Base-by-base conservation (phyloP, 768 basidiomycete genomes). In the Suillus hirtellus region DNA sequence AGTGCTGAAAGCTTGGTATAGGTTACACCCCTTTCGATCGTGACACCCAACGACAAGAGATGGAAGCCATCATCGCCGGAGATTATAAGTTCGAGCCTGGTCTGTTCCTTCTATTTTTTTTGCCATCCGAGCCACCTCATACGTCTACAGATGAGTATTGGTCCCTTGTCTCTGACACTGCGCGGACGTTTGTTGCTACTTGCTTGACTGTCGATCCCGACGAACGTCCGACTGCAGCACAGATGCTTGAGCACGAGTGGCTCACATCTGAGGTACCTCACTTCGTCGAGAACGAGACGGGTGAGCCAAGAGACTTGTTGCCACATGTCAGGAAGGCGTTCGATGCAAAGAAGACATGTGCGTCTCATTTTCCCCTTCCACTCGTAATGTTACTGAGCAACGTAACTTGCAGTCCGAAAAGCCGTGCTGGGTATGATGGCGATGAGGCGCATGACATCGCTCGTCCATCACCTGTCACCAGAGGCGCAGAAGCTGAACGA, bases 11-110 rank as follows among this genome's bases (percentile, higher is more conserved):
- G 65, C 14, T 17, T 56, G 11, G 19, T 24, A 78, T 79, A 70
- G 90, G 93, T 2, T 96, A 99, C 80, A 99, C 97, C 6, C 97
- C 97, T 1, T 99, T 99, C 73, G 96, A 99, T 75, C 88, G 94
- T 31, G 96, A 98, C 63, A 87, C 84, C 2, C 90, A 90, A 70
- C 85, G 86, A 70, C 86, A 88, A 66, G 96, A 99, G 78, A 96
- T 95, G 89, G 89, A 96, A 71, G 96, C 96, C 40, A 98, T 99
- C 80, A 88, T 95, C 56, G 85, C 85, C 0, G 95, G 94, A 8
- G 93, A 97, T 77, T 98, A 94, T 79, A 89, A 89, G 72, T 99
- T 98, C 72, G 88, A 89, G 82, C 90, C 90, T 24, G 82, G 80
- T 72, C 62, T 67, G 74, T 71, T 35, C 27, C 42, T 55, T 53